Evolutionary conservation across 768 basidiomycete genomes (phyloP).

Genomic region (Lentinula boryana): DNA sequence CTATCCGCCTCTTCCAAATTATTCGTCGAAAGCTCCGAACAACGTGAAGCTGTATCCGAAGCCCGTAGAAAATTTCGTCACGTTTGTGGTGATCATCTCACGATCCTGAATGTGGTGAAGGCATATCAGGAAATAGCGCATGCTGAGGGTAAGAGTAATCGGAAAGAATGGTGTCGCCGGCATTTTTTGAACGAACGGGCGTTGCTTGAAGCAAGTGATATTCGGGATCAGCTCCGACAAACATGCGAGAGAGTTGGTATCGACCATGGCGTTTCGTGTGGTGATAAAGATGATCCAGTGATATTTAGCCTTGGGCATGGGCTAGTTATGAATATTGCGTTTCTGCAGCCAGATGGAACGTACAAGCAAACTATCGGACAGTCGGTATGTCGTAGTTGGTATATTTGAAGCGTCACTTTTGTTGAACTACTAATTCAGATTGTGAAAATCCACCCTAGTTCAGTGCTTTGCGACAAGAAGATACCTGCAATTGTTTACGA

Average conservation of each 20-base stretch:
- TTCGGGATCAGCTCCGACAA: slow-evolving; percentile 70
- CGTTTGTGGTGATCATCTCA: slow-evolving; percentile 86
- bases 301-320: slow-evolving; percentile 72
- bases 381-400: slow-evolving; percentile 35
- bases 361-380: slow-evolving; percentile 82
- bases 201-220: slow-evolving; percentile 70
- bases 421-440: slow-evolving; percentile 26
- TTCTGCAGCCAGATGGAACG: slow-evolving; percentile 77
- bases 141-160: slow-evolving; percentile 37
- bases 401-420: background rate
- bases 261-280: slow-evolving; percentile 52
- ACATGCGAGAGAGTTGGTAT: slow-evolving; percentile 57
- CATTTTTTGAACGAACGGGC: slow-evolving; percentile 83
- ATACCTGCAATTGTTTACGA: slow-evolving; percentile 87
- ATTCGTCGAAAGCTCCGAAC: slow-evolving; percentile 71
- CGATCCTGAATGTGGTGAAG: slow-evolving; percentile 77
- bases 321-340: slow-evolving; percentile 75
- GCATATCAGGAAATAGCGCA: slow-evolving; percentile 69
- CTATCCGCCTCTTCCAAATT: slow-evolving; percentile 77
- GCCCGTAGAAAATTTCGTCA: slow-evolving; percentile 77
- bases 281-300: slow-evolving; percentile 63
- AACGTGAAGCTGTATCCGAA: slow-evolving; percentile 66
- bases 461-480: slow-evolving; percentile 74
- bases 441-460: slow-evolving; percentile 90
- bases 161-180: slow-evolving; percentile 76